These are phyloP conservation scores for Amanita molliuscula DNA, from an alignment of 768 basidiomycete species.

Conservation along the genomic window DNA sequence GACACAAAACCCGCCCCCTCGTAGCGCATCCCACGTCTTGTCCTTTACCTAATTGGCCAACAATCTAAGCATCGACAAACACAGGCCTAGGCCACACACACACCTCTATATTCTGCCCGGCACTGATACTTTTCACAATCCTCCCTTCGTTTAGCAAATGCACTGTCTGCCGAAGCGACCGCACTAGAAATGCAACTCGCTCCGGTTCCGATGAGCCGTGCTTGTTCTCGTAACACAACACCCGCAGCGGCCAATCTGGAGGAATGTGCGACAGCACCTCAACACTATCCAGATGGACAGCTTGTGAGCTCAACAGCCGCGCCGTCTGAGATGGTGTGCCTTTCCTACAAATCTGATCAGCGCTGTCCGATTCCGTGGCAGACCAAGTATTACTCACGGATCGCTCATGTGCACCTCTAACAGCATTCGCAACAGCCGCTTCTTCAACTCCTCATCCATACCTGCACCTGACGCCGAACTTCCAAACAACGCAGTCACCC, in stretches of 20 bases:
- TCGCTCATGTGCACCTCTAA: constrained; percentile 81
- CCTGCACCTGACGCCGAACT: constrained; percentile 16
- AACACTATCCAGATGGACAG: constrained; percentile 61
- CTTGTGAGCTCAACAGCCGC: constrained; percentile 69
- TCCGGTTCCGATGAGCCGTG: too few species aligned
- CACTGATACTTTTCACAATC: constrained; percentile 69
- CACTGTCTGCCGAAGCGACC: constrained; percentile 67
- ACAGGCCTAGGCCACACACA: neutral
- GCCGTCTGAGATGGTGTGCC: constrained; percentile 48
- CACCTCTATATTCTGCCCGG: constrained; percentile 72
- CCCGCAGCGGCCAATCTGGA: constrained; percentile 60
- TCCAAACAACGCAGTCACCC: constrained; percentile 38
- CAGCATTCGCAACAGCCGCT: constrained; percentile 54
- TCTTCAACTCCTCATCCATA: constrained; percentile 40
- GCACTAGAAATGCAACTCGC: constrained; percentile 48
- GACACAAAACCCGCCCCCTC: constrained; percentile 37
- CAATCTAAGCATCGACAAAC: neutral
- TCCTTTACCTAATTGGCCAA: constrained; percentile 39
- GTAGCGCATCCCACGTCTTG: constrained; percentile 41
- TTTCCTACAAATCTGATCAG: constrained; percentile 25
- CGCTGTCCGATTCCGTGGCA: neutral
- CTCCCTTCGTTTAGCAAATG: constrained; percentile 62
- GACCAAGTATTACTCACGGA: constrained; percentile 24
- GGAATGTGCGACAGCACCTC: constrained; percentile 70
- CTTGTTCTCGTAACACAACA: constrained; percentile 34